Base-by-base conservation (phyloP, 345 rosid species). In the Moricandia moricandioides region DNA sequence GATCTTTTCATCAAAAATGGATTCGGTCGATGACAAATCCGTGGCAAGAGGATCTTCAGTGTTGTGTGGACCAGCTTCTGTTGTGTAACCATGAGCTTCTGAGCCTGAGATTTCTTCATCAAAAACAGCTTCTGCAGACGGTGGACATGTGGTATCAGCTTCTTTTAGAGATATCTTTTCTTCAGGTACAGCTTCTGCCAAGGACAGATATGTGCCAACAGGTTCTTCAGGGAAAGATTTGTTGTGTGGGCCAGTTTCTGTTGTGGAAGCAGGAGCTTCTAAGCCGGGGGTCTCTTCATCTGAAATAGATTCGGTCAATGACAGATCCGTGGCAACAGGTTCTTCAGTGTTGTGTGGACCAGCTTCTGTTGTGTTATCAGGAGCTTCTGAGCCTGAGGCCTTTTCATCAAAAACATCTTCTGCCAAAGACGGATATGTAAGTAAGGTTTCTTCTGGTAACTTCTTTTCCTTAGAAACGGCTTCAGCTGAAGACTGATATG, bases 391-490 rank as follows among this genome's bases (percentile, higher is more conserved):
- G 18, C 52, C 8, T 5, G 52, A 45, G 52, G 52, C 17, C 52
- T 45, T 45, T 45, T 45, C 52, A 45, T 45, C 52, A 45, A n/a
- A 40, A 45, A 54, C 10, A 65, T 43, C 60, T 33, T 76, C 80
- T 40, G 14, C 60, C 18, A 63, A 76, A 76, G 52, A 14, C 0
- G 31, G 30, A 62, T 56, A 55, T 76, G 60, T 14, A 30, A 59
- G 66, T 57, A 76, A 55, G 59, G 71, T 6, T 76, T 69, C 52
- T 62, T 76, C 80, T 39, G 65, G 65, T 29, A 62, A 69, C 29
- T 49, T 7, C 10, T 49, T 16, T 49, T 49, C 55, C 55, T 7
- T 49, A 16, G 55, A 49, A 49, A 49, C 17, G 58, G 56, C 65
- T 43, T 76, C 80, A 18, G 11, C 60, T 12, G 58, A 76, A 70